These are phyloP conservation scores for Babesia gibsoni DNA, from an alignment of 169 alveolate species.

Conservation along the genomic window DNA sequence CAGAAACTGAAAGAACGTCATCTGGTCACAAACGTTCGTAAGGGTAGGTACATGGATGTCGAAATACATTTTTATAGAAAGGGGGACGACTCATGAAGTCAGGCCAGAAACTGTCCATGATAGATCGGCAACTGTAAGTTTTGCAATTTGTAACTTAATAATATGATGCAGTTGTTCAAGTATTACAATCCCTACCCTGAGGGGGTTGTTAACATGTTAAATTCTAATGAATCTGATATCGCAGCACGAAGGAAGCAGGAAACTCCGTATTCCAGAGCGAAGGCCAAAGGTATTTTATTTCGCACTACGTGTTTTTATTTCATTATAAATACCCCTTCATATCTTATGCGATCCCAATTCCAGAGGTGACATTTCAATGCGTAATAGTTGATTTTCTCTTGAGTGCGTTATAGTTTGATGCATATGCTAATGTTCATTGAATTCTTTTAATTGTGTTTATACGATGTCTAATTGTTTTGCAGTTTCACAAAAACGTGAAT, in stretches of 20 bases:
- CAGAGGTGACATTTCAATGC: not conserved
- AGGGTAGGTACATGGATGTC: conserved; percentile 22
- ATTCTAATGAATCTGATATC: not conserved
- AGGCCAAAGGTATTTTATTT: conserved; percentile 31
- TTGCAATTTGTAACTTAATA: not conserved
- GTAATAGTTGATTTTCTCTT: no score
- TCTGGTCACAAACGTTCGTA: conserved; percentile 34
- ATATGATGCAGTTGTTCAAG: conserved; percentile 49
- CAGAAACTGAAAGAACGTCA: conserved; percentile 64
- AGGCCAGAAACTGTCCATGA: conserved; percentile 38
- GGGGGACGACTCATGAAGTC: conserved; percentile 59
- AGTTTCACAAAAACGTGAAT: conserved; percentile 36
- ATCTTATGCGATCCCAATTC: not conserved
- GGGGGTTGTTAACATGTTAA: conserved; percentile 9
- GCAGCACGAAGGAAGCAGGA: conserved; percentile 24
- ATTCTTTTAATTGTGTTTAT: not conserved
- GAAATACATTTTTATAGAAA: conserved; percentile 11
- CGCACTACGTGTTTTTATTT: no score
- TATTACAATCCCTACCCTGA: conserved; percentile 53
- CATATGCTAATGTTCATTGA: no score
- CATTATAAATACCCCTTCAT: no score
- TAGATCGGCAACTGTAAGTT: conserved; percentile 47
- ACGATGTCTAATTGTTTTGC: not conserved
- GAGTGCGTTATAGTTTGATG: no score
- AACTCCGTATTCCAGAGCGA: conserved; percentile 47